phyloP scores from a whole-genome alignment of 345 rosid genomes.

The Rhodomyrtus tomentosa region DNA sequence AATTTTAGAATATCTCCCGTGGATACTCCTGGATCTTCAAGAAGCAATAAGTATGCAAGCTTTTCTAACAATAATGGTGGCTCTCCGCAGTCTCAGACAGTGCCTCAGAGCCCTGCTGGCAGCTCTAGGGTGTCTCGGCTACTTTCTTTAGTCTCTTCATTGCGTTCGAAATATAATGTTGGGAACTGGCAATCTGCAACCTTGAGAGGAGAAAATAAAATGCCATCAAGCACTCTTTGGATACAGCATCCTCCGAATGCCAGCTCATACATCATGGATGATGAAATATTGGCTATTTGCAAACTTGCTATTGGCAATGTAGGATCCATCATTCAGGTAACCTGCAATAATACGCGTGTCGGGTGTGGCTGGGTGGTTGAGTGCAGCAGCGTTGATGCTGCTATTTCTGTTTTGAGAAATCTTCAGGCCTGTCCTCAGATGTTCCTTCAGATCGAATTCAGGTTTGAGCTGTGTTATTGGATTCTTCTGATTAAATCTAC shows the following conservation, averaged over 20 bases:
- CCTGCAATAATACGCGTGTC: conserved; percentile 14
- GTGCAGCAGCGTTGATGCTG: conserved; percentile 27
- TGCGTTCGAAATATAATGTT: conserved; percentile 28
- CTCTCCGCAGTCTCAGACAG: conserved; percentile 33
- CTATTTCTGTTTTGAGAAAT: conserved; percentile 20
- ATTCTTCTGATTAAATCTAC: neutral
- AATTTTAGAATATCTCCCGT: conserved; percentile 43
- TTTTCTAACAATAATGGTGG: conserved; percentile 20
- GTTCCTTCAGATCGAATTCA: conserved; percentile 41
- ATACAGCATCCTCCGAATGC: conserved; percentile 20
- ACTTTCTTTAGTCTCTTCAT: conserved; percentile 28
- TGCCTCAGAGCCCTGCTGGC: conserved; percentile 32
- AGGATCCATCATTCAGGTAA: conserved; percentile 20
- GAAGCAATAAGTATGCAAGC: conserved; percentile 25
- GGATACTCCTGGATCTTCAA: conserved; percentile 47
- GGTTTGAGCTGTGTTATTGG: conserved; percentile 8
- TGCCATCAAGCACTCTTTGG: conserved; percentile 28
- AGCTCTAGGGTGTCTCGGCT: conserved; percentile 32
- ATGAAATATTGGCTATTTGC: conserved; percentile 35
- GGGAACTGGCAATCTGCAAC: conserved; percentile 7
- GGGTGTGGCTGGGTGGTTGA: conserved; percentile 43
- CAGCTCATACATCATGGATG: conserved; percentile 25
- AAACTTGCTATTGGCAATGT: conserved; percentile 20
- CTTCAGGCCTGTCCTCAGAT: conserved; percentile 29
- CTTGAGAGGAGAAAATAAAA: conserved; percentile 17